phyloP scores from a whole-genome alignment of 2,329 filamentous ascomycete genomes.

The Pseudomassariella vexata region DNA sequence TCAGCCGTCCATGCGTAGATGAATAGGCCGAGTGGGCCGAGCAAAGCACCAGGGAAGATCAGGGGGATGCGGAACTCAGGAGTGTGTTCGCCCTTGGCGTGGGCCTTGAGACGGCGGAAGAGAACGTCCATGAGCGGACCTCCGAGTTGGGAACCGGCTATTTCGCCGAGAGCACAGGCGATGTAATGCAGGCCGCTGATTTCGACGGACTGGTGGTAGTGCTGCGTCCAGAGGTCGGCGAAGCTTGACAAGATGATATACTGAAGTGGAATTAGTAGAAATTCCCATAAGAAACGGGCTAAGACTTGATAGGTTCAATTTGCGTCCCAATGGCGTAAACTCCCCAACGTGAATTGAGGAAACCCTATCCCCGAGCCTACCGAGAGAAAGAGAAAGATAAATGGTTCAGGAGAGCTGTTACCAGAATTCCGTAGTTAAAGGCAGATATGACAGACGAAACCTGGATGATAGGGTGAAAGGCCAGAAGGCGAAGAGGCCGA shows the following conservation, averaged over 20 bases:
- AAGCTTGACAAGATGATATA: slow-evolving; percentile 61
- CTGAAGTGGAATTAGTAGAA: too few species aligned
- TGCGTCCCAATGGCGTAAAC: too few species aligned
- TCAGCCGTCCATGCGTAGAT: slow-evolving; percentile 48
- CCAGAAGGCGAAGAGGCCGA: slow-evolving; percentile 50
- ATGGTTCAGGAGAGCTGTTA: too few species aligned
- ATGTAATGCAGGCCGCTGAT: slow-evolving; percentile 62
- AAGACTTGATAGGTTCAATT: too few species aligned
- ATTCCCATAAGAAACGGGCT: too few species aligned
- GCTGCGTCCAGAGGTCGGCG: slow-evolving; percentile 47
- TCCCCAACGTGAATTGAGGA: too few species aligned
- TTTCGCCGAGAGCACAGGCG: slow-evolving; percentile 56
- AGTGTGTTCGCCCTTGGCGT: slow-evolving; percentile 11
- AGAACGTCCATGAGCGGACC: slow-evolving; percentile 36
- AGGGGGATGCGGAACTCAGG: slow-evolving; percentile 62
- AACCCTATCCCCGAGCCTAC: too few species aligned
- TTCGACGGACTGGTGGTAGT: slow-evolving; percentile 50
- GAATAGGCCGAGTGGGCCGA: slow-evolving; percentile 31
- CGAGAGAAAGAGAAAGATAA: too few species aligned
- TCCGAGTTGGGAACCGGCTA: slow-evolving; percentile 44
- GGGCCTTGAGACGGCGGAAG: slow-evolving; percentile 17
- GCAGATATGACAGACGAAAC: slow-evolving; percentile 48
- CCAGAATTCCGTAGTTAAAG: slow-evolving; percentile 55
- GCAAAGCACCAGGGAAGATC: slow-evolving; percentile 43
- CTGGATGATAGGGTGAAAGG: slow-evolving; percentile 56